Evolutionary conservation across 306 rosid genomes (phyloP).

Genomic region (Macrotyloma uniflorum): DNA sequence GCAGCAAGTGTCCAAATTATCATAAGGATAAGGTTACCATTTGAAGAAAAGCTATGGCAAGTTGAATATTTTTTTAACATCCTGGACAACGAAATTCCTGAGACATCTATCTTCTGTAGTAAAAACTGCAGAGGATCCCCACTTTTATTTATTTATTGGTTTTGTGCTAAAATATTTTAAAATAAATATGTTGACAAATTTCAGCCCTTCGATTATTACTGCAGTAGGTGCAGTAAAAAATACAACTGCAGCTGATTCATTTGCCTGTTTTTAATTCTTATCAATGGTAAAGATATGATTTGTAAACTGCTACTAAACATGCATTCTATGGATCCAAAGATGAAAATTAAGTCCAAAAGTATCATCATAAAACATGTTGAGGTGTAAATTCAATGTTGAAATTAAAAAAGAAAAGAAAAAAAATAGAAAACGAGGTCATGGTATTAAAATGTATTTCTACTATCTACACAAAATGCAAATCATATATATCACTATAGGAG

Average conservation of each 20-base stretch:
- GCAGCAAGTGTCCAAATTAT: constrained; percentile 11
- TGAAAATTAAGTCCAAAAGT: constrained; percentile 7
- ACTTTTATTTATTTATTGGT: background rate
- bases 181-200: background rate
- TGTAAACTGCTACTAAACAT: background rate
- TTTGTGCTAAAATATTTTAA: background rate
- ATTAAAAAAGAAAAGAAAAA: too few relatives aligned
- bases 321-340: background rate
- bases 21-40: background rate
- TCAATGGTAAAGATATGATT: background rate
- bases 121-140: constrained; percentile 5
- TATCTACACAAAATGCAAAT: background rate
- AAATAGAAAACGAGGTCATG: background rate
- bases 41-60: constrained; percentile 1
- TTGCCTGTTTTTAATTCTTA: constrained; percentile 8
- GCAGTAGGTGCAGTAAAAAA: background rate
- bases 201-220: background rate
- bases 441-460: background rate
- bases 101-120: background rate
- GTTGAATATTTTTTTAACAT: constrained; percentile 2
- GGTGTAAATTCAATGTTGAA: background rate
- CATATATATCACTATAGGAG: constrained; percentile 26
- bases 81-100: constrained; percentile 4
- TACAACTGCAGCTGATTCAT: background rate
- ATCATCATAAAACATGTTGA: constrained; percentile 4